These are phyloP conservation scores for Eragrostis tef DNA, from an alignment of 202 grass and related monocot genomes.

Conservation along the genomic window DNA sequence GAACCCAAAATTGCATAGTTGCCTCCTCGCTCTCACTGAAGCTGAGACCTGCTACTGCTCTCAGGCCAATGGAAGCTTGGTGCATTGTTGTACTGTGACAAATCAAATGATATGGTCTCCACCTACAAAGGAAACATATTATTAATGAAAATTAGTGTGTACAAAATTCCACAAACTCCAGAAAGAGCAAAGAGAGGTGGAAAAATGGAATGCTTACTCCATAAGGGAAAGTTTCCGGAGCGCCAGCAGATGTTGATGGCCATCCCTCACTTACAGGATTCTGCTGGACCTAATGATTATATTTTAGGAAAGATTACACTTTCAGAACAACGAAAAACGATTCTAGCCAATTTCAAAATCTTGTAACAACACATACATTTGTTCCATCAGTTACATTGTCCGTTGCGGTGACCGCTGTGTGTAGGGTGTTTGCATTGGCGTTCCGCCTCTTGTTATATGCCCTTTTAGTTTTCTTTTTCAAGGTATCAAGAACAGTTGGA, in stretches of 20 bases:
- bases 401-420: conserved; percentile 10
- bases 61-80: conserved; percentile 84
- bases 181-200: conserved; percentile 35
- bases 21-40: conserved; percentile 50
- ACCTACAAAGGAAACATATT: conserved; percentile 53
- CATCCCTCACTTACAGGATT: conserved; percentile 72
- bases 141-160: conserved; percentile 29
- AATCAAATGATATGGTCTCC: conserved; percentile 81
- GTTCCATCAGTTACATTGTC: conserved; percentile 35
- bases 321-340: conserved; percentile 9
- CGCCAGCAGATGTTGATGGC: conserved; percentile 56
- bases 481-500: conserved; percentile 62
- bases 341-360: conserved; percentile 6
- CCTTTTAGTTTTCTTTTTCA: conserved; percentile 81
- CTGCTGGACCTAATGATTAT: conserved; percentile 47
- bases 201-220: conserved; percentile 59
- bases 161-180: not conserved
- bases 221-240: conserved; percentile 63
- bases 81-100: conserved; percentile 69
- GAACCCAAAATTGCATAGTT: not conserved
- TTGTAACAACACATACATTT: conserved; percentile 53
- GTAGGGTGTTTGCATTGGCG: conserved; percentile 60
- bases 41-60: conserved; percentile 69
- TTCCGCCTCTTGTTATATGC: conserved; percentile 68
- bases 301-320: not conserved